Conservation (phyloP, 352 stramenopile species). For the Phytophthora capsici region DNA sequence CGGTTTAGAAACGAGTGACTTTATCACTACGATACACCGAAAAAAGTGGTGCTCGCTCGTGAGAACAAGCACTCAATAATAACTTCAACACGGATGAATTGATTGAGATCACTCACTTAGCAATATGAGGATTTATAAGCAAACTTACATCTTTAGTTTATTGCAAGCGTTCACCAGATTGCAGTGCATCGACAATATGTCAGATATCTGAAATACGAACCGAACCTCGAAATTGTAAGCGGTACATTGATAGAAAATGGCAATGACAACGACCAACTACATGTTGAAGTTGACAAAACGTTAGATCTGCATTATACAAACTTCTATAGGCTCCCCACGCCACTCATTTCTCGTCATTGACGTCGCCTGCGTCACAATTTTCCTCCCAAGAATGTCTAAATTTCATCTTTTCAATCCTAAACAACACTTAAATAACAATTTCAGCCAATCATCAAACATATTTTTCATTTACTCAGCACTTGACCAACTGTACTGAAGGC, state of each 20-base stretch:
- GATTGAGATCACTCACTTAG: too few species aligned
- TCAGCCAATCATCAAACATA: conserved; percentile 23
- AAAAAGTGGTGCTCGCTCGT: not conserved
- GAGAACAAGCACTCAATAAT: not conserved
- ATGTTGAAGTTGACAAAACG: conserved; percentile 33
- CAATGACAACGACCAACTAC: not conserved
- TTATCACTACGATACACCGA: too few species aligned
- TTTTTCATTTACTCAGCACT: conserved; percentile 18
- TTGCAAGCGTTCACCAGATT: not conserved
- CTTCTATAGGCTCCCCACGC: conserved; percentile 18
- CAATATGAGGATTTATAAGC: too few species aligned
- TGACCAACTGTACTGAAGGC: not conserved
- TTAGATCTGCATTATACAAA: conserved; percentile 29
- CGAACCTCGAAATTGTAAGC: too few species aligned
- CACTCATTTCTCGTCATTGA: conserved; percentile 37
- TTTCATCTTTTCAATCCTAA: conserved; percentile 3
- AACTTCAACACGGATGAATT: conserved; percentile 4
- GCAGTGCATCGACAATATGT: too few species aligned
- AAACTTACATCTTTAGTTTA: not conserved
- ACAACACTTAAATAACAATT: conserved; percentile 1
- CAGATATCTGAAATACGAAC: too few species aligned
- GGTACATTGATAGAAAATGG: too few species aligned
- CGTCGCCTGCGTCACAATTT: conserved; percentile 32
- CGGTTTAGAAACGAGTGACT: too few species aligned
- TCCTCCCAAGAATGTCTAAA: conserved; percentile 9